Evolutionary conservation across 192 early-diverging fungal genomes (phyloP).

Genomic region (Linnemannia schmuckeri): DNA sequence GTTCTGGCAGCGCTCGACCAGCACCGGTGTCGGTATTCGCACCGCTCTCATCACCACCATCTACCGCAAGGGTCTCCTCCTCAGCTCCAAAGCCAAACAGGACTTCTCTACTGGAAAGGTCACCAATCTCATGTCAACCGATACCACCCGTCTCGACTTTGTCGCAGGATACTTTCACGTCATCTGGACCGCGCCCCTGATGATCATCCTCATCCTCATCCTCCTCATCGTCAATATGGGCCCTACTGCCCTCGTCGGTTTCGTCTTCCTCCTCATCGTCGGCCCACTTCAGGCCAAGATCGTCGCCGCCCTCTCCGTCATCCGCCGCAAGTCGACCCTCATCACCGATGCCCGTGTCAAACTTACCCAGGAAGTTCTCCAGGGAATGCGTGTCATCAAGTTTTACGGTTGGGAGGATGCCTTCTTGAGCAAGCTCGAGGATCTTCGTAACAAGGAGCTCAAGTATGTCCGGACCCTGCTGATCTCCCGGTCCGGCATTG

Average conservation of each 20-base stretch:
- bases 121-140: conserved; percentile 81
- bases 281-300: conserved; percentile 53
- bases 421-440: conserved; percentile 57
- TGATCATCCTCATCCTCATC: conserved; percentile 56
- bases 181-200: conserved; percentile 62
- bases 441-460: conserved; percentile 57
- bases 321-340: conserved; percentile 54
- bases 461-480: conserved; percentile 46
- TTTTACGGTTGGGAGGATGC: conserved; percentile 78
- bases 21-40: conserved; percentile 57
- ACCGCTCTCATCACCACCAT: conserved; percentile 61
- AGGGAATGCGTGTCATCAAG: conserved; percentile 83
- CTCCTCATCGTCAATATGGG: conserved; percentile 67
- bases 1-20: conserved; percentile 61
- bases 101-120: conserved; percentile 73
- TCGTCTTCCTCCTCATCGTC: conserved; percentile 64
- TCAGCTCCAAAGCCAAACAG: conserved; percentile 62
- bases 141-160: conserved; percentile 64
- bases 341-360: conserved; percentile 84
- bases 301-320: conserved; percentile 42
- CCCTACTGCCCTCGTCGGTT: conserved; percentile 73
- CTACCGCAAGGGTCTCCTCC: conserved; percentile 64
- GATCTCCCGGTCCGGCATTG: conserved; percentile 57
- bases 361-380: conserved; percentile 74
- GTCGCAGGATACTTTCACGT: conserved; percentile 60